phyloP scores from a whole-genome alignment of 805 yeast genomes.

The Cyberlindnera sargentensis region DNA sequence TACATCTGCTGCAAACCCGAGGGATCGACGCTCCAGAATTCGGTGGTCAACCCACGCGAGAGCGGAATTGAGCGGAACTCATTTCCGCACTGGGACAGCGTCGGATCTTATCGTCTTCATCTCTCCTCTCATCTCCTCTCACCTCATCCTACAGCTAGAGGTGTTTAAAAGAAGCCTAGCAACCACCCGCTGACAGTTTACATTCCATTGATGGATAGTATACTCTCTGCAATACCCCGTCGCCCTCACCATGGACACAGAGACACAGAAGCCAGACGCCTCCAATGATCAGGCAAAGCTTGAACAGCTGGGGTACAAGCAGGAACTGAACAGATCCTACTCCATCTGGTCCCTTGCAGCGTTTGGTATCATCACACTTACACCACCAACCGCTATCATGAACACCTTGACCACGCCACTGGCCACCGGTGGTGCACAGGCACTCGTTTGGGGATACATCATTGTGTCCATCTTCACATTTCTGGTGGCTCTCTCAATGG shows the following conservation, averaged over 20 bases:
- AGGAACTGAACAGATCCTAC: slow-evolving; percentile 21
- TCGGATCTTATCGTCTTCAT: too few relatives aligned
- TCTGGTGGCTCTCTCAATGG: slow-evolving; percentile 20
- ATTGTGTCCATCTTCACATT: slow-evolving; percentile 21
- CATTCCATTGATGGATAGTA: neutral
- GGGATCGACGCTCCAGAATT: too few relatives aligned
- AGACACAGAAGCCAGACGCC: neutral
- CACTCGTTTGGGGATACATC: slow-evolving; percentile 24
- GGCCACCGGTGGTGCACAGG: slow-evolving; percentile 22
- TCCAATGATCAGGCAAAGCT: slow-evolving; percentile 11
- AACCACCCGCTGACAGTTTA: neutral
- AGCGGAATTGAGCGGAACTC: too few relatives aligned
- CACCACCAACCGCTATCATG: slow-evolving; percentile 22
- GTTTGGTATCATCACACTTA: slow-evolving; percentile 21
- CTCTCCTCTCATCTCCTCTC: too few relatives aligned
- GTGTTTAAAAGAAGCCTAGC: neutral
- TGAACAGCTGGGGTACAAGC: slow-evolving; percentile 21
- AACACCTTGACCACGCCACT: slow-evolving; percentile 22
- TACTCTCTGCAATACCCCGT: neutral
- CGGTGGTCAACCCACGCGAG: too few relatives aligned
- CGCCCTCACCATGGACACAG: slow-evolving; percentile 5
- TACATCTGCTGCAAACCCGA: too few relatives aligned
- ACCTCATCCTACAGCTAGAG: neutral
- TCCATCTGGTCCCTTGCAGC: slow-evolving; percentile 20
- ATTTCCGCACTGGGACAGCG: too few relatives aligned